Base-by-base conservation (phyloP, 202 grass and related monocot species). In the Carex arenaria region DNA sequence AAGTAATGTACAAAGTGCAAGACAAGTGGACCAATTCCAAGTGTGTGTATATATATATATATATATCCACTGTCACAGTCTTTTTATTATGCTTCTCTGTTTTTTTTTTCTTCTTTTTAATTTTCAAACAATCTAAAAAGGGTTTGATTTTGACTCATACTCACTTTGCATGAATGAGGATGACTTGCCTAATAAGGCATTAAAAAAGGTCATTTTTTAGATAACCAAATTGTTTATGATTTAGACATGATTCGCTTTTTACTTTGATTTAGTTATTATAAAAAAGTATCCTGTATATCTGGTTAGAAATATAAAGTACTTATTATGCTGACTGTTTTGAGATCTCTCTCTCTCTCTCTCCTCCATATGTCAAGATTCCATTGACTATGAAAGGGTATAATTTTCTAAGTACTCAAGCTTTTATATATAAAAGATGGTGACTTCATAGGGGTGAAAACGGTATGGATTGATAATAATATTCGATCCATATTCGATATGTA, bases 201-300 rank as follows among this genome's bases (percentile, higher is more conserved):
- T 75, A 64, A 77, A 61, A 64, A 77, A 30, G 52, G 59, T 7
- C 80, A 78, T 66, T 85, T 85, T 66, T 67, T 55, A 79, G 73
- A 36, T 36, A 19, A 70, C 62, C 61, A 79, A 59, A 57, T 67
- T 86, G 84, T 80, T 86, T 86, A 80, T 86, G 84, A 86, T 86
- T 61, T 78, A 60, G 55, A 69, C 49, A 79, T 70, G 74, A 80
- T 82, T 23, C 64, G 9, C 30, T 26, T 45, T 82, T 67, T 82
- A 54, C 80, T 49, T 67, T 51, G 17, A 82, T 69, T 82, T 66
- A 17, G 43, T 52, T 82, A 63, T 80, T 67, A 80, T 45, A 80
- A 20, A 54, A 54, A 53, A 53, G 43, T 9, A 82, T 82, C 43
- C 2, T 3, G 22, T 38, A 82, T 53, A 34, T 40, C 3, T 75